A percentile compares a stretch with the other conserved stretches of the same genome.
Conservation (phyloP, 257 asterid genomes). For the Primulina eburnea region DNA sequence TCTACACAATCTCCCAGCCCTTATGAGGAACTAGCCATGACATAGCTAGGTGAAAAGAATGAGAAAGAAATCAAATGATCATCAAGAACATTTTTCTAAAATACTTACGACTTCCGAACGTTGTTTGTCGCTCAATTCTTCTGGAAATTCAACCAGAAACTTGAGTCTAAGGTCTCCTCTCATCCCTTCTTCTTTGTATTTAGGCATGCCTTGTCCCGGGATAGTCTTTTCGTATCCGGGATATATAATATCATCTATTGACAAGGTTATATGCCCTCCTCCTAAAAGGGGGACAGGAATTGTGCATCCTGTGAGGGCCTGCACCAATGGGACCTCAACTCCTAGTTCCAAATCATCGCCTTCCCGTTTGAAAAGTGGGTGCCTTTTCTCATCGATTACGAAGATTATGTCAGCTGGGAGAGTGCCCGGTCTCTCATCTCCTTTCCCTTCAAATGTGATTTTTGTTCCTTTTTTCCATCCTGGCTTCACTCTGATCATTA, state of each 20-base stretch:
- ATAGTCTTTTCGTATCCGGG: conserved; percentile 74
- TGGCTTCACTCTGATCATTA: conserved; percentile 67
- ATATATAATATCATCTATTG: conserved; percentile 56
- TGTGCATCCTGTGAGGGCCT: conserved; percentile 82
- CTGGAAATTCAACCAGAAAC: conserved; percentile 71
- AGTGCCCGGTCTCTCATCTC: conserved; percentile 78
- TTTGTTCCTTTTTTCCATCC: conserved; percentile 93
- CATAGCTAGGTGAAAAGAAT: background rate
- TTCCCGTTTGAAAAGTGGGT: conserved; percentile 56
- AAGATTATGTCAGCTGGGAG: conserved; percentile 84
- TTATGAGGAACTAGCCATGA: background rate
- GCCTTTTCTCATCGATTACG: conserved; percentile 68
- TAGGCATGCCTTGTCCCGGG: conserved; percentile 85
- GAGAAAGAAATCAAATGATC: conserved; percentile 9
- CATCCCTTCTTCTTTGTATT: conserved; percentile 38
- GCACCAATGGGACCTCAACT: conserved; percentile 77
- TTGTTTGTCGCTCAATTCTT: conserved; percentile 52
- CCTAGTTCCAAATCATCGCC: conserved; percentile 79
- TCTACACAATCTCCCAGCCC: conserved; percentile 1
- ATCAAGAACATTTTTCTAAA: conserved; percentile 38
- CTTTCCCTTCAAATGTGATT: conserved; percentile 91
- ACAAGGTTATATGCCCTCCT: conserved; percentile 51
- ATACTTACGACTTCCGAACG: conserved; percentile 49
- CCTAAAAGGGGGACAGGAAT: conserved; percentile 67
- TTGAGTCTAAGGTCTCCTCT: conserved; percentile 80